Percentiles rank a stretch among this genome's conserved stretches.
phyloP scores from a whole-genome alignment of 495 filamentous ascomycete genomes.

The Aspergillus sclerotiicarbonarius region DNA sequence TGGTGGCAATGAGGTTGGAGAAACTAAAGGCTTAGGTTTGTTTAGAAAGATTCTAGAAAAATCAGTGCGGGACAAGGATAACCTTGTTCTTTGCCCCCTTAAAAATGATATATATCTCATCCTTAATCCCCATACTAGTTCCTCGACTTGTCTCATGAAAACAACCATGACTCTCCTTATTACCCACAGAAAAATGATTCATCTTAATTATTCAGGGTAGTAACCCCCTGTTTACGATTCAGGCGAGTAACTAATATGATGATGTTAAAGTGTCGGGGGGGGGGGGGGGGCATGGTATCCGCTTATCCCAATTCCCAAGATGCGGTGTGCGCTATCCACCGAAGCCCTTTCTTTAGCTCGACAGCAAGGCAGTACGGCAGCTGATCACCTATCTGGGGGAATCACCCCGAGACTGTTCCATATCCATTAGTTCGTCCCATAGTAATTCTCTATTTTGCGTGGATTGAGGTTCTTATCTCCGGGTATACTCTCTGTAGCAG shows the following conservation, averaged over 20 bases:
- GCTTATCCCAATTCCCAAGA: neutral
- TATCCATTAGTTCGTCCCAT: too few species aligned
- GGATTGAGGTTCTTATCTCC: too few species aligned
- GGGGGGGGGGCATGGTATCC: neutral
- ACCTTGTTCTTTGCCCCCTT: neutral
- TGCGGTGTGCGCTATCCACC: neutral
- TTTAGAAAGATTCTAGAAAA: neutral
- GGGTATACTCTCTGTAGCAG: too few species aligned
- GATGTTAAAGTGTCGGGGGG: neutral
- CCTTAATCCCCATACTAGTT: neutral
- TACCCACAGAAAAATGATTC: neutral
- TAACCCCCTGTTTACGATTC: neutral
- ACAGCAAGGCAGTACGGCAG: neutral
- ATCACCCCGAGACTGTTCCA: too few species aligned
- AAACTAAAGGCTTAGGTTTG: neutral
- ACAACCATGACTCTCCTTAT: too few species aligned
- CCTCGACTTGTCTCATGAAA: neutral
- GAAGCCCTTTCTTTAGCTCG: neutral
- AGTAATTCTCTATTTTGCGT: too few species aligned
- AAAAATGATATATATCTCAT: neutral
- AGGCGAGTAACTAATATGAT: neutral
- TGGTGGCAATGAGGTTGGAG: neutral
- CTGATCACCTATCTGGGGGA: too few species aligned
- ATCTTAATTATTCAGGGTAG: neutral
- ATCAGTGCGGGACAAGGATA: constrained; percentile 1